Evolutionary conservation across 2,329 filamentous ascomycete genomes (phyloP).

Genomic region (Mycocentrospora acerina): DNA sequence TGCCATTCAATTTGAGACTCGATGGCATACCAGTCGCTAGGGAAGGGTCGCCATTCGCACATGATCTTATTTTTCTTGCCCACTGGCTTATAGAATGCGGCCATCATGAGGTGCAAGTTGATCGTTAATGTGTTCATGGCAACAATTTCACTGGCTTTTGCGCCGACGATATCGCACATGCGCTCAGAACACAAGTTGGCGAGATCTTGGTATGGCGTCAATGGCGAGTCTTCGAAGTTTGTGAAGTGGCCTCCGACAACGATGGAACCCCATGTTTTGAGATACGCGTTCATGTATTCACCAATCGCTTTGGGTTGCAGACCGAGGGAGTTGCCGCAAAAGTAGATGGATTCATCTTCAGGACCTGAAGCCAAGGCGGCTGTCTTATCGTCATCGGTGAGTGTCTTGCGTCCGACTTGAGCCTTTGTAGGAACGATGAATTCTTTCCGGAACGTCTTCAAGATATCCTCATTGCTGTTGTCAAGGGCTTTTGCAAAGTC

Average conservation of each 20-base stretch:
- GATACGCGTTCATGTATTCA: conserved; percentile 68
- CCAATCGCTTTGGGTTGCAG: conserved; percentile 72
- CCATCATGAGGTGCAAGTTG: conserved; percentile 82
- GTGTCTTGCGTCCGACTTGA: conserved; percentile 65
- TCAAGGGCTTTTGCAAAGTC: conserved; percentile 33
- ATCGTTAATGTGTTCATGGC: conserved; percentile 84
- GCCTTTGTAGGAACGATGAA: conserved; percentile 75
- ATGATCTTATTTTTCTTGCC: conserved; percentile 72
- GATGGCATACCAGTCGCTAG: conserved; percentile 83
- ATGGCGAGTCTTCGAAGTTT: conserved; percentile 65
- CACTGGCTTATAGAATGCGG: conserved; percentile 76
- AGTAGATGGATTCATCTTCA: conserved; percentile 64
- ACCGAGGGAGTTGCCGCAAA: conserved; percentile 87
- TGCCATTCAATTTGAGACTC: conserved; percentile 79
- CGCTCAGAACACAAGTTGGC: conserved; percentile 70
- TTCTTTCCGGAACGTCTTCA: conserved; percentile 56
- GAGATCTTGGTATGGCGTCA: conserved; percentile 75
- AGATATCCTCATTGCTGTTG: conserved; percentile 31
- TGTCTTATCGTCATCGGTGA: conserved; percentile 37
- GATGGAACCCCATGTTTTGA: conserved; percentile 80
- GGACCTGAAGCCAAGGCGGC: conserved; percentile 30
- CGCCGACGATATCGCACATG: conserved; percentile 74
- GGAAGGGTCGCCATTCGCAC: conserved; percentile 84
- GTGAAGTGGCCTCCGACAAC: conserved; percentile 83
- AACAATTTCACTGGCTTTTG: conserved; percentile 70